These are phyloP conservation scores for Rhododendron griersonianum DNA, from an alignment of 148 eudicot species.

Conservation along the genomic window DNA sequence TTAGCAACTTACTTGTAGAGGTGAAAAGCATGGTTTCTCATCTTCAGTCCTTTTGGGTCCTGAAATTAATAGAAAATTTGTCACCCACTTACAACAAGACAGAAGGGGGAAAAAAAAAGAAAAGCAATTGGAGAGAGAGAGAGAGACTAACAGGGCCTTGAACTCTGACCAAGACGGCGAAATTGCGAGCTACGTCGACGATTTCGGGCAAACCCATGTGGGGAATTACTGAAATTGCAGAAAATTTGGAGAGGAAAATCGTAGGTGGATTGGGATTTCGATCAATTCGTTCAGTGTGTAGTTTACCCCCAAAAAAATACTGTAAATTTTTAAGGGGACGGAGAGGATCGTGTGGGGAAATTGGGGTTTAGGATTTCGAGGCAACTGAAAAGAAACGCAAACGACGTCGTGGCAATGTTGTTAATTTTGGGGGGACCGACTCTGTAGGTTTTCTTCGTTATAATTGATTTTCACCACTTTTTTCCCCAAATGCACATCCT, in stretches of 20 bases:
- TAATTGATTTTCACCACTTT: too few relatives aligned
- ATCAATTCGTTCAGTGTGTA: background rate
- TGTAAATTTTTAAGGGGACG: background rate
- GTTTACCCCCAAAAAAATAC: too few relatives aligned
- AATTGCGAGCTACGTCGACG: constrained; percentile 67
- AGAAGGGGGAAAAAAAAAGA: too few relatives aligned
- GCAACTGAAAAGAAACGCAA: background rate
- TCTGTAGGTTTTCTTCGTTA: too few relatives aligned
- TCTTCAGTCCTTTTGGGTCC: constrained; percentile 96
- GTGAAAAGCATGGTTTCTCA: constrained; percentile 89
- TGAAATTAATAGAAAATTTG: constrained; percentile 21
- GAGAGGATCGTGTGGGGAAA: background rate
- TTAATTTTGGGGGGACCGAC: background rate
- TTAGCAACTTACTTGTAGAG: constrained; percentile 60
- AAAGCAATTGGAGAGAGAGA: background rate
- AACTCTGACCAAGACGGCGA: constrained; percentile 68
- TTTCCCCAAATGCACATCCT: too few relatives aligned
- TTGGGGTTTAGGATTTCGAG: background rate
- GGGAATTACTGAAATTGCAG: background rate
- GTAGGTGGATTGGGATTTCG: background rate
- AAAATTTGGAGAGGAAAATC: background rate
- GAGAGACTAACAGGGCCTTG: constrained; percentile 67
- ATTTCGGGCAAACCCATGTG: constrained; percentile 68
- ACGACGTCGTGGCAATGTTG: background rate
- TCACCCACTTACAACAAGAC: background rate